Conservation (phyloP, 768 basidiomycete species). For the Chalciporus chontae region DNA sequence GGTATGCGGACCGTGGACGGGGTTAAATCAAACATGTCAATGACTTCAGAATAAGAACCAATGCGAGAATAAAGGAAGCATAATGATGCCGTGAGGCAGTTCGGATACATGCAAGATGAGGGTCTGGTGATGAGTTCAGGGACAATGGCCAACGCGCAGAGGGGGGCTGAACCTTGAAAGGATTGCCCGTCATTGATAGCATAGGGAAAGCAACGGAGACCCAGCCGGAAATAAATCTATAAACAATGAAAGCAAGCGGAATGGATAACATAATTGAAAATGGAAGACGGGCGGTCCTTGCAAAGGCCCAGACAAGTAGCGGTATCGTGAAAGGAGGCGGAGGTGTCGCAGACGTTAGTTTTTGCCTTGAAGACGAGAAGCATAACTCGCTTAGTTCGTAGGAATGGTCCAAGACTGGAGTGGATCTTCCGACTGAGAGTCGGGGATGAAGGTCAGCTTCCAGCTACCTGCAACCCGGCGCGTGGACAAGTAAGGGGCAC, state of each 20-base stretch:
- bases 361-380: background rate
- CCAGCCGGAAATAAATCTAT: slow-evolving; percentile 15
- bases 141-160: slow-evolving; percentile 3
- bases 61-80: background rate
- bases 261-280: slow-evolving; percentile 9
- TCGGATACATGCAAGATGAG: background rate
- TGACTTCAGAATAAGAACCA: background rate
- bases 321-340: slow-evolving; percentile 4
- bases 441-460: slow-evolving; percentile 25
- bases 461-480: slow-evolving; percentile 57
- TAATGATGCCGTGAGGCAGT: background rate
- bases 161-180: background rate
- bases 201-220: slow-evolving; percentile 12
- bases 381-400: background rate
- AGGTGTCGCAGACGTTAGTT: slow-evolving; percentile 9
- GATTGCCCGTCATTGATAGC: slow-evolving; percentile 3
- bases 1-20: slow-evolving; percentile 17
- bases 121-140: background rate
- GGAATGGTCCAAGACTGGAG: slow-evolving; percentile 28
- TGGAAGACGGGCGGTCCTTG: slow-evolving; percentile 2
- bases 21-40: background rate
- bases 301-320: slow-evolving; percentile 1
- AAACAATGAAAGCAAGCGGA: slow-evolving; percentile 23
- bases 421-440: slow-evolving; percentile 30
- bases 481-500: slow-evolving; percentile 45